These are phyloP conservation scores for Marchantia paleacea DNA, from an alignment of 225 moss, liverwort and hornwort genomes.

Conservation along the genomic window DNA sequence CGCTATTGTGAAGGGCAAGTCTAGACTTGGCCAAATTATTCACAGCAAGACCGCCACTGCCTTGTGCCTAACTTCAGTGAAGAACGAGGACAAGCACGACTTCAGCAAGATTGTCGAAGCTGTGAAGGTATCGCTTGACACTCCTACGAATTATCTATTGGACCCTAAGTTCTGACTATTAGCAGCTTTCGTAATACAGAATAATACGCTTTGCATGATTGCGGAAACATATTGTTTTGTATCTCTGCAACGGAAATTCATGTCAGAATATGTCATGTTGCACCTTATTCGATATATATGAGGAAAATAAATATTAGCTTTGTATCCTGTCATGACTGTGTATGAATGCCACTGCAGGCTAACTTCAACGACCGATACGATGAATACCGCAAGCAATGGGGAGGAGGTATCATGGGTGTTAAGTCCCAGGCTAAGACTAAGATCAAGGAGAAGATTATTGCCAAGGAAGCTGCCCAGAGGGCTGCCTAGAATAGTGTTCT, in stretches of 20 bases:
- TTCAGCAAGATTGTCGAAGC: slow-evolving; percentile 95
- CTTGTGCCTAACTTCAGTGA: slow-evolving; percentile 80
- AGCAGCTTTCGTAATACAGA: background rate
- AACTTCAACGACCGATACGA: slow-evolving; percentile 92
- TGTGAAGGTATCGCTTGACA: slow-evolving; percentile 58
- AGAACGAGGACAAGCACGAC: slow-evolving; percentile 94
- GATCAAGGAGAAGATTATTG: slow-evolving; percentile 64
- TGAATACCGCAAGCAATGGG: slow-evolving; percentile 93
- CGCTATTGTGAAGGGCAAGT: slow-evolving; percentile 84
- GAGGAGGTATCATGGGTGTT: slow-evolving; percentile 92
- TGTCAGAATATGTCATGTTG: no score
- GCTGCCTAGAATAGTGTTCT: slow-evolving; percentile 38
- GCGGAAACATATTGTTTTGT: no score
- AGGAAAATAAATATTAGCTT: no score
- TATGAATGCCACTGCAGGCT: slow-evolving; percentile 48
- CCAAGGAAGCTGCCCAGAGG: slow-evolving; percentile 91
- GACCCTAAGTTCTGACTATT: no score
- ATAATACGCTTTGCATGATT: background rate
- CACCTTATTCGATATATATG: no score
- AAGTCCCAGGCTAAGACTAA: slow-evolving; percentile 96
- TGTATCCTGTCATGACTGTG: background rate
- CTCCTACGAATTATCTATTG: background rate
- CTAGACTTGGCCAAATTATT: slow-evolving; percentile 83
- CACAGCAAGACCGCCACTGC: slow-evolving; percentile 86
- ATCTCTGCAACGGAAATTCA: background rate